Evolutionary conservation across 257 asterid species (phyloP), one percentile per base, ranked within the genome.

Genomic region (Forsythia suspensa): DNA sequence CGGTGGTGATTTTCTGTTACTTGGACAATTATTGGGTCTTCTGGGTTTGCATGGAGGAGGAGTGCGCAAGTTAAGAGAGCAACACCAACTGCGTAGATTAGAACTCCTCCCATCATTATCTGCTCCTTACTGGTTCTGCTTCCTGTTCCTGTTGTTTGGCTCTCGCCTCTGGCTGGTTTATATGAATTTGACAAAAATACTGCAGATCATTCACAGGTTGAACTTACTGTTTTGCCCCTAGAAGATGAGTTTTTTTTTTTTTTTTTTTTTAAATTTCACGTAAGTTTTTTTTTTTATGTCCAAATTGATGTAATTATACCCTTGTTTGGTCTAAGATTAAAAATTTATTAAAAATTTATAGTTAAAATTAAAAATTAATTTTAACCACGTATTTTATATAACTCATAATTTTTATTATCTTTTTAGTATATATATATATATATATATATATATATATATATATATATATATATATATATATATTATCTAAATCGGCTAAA

Each of bases 1-100:
- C 81, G 65, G 81, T 42, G 39, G 79, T 80, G 76, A 63, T 79
- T 80, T 29, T 86, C 97, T 63, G 94, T 94, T 37, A 94, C 97
- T 80, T 92, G 95, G 83, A 86, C 88, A 85, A 94, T 92, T 41
- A 76, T 85, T 5, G 77, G 79, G 70, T 86, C 91, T 21, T 84
- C 73, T 51, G 69, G 74, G 84, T 16, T 36, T 2, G 85, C 86
- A 48, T 48, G 81, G 77, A 77, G 66, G 78, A 72, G 4, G 55
- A 75, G 68, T 79, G 91, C 84, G 89, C 91, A 91, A 75, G 89
- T 87, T 86, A 93, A 74, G 74, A 89, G 74, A 1, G 86, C 71
- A 71, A 82, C 68, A 55, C 70, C 9, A 24, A 71, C 71, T 0
- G 91, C 85, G 89, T 72, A 86, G 36, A 78, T 67, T 86, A 91